These are phyloP conservation scores for Corylus heterophylla DNA, from an alignment of 306 rosid genomes.

Conservation along the genomic window DNA sequence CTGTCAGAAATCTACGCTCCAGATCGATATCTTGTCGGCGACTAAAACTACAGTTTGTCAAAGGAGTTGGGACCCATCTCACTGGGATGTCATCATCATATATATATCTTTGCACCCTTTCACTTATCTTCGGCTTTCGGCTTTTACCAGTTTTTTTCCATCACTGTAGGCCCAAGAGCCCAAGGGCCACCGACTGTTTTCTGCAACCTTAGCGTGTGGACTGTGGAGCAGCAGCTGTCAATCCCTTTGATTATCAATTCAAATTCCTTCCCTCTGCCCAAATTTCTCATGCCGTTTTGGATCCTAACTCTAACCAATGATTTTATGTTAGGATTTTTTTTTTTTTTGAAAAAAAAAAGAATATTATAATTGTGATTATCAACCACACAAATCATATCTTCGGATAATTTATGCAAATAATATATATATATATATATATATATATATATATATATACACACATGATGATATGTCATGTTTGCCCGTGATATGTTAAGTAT, in stretches of 20 bases:
- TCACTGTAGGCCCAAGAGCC: not conserved
- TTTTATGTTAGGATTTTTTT: no score
- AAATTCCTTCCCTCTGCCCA: not conserved
- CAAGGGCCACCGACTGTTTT: conserved; percentile 1
- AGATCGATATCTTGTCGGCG: conserved; percentile 44
- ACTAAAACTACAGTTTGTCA: conserved; percentile 44
- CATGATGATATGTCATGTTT: no score
- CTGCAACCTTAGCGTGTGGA: not conserved
- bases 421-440: no score
- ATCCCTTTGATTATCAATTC: not conserved
- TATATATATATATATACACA: no score
- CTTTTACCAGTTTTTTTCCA: not conserved
- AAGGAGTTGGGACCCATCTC: conserved; percentile 32
- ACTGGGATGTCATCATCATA: not conserved
- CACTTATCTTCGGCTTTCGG: not conserved
- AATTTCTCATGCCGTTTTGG: no score
- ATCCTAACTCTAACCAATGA: no score
- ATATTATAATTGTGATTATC: no score
- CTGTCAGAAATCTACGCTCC: conserved; percentile 30
- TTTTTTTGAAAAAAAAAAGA: no score
- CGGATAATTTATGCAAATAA: no score
- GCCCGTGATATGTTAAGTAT: no score
- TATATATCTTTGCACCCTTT: not conserved
- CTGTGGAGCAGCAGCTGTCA: no score
- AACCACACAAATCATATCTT: no score